Conservation (phyloP, 176 grass and related monocot species). For the Alloteropsis semialata region DNA sequence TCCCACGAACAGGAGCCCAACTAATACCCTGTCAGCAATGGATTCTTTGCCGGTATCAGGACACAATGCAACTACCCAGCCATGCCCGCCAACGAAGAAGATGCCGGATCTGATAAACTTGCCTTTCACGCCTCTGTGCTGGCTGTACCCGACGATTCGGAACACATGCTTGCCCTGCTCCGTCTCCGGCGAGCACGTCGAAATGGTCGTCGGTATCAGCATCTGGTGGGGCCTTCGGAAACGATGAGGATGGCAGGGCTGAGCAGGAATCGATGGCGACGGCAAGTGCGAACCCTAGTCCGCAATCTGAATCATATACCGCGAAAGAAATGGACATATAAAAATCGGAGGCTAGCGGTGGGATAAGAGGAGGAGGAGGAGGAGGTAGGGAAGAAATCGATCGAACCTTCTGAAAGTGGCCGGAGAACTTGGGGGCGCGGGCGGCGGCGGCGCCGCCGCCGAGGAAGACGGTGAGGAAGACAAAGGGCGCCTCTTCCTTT, state of each 20-base stretch:
- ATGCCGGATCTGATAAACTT: not conserved
- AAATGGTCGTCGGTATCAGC: not conserved
- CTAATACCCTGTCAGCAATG: not conserved
- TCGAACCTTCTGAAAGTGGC: not conserved
- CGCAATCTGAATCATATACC: not conserved
- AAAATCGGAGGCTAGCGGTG: not conserved
- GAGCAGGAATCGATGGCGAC: not conserved
- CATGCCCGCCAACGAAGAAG: conserved; percentile 4
- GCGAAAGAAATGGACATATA: not conserved
- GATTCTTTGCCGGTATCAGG: not conserved
- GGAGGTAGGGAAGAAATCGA: not conserved
- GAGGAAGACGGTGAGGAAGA: not conserved
- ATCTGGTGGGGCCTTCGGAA: not conserved
- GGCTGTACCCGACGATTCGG: not conserved
- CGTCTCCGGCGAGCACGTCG: not conserved
- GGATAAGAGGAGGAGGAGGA: not conserved
- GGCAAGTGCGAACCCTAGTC: not conserved
- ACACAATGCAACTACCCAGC: not conserved
- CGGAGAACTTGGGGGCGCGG: too few species aligned
- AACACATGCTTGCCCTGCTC: conserved; percentile 21
- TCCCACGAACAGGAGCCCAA: not conserved
- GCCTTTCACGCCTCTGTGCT: not conserved
- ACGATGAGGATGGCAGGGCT: not conserved
- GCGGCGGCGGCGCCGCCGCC: not conserved
- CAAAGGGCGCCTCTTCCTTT: too few species aligned